These are phyloP conservation scores for Mycosphaerelloides madeirae DNA, from an alignment of 2,329 filamentous ascomycete genomes.

Conservation along the genomic window DNA sequence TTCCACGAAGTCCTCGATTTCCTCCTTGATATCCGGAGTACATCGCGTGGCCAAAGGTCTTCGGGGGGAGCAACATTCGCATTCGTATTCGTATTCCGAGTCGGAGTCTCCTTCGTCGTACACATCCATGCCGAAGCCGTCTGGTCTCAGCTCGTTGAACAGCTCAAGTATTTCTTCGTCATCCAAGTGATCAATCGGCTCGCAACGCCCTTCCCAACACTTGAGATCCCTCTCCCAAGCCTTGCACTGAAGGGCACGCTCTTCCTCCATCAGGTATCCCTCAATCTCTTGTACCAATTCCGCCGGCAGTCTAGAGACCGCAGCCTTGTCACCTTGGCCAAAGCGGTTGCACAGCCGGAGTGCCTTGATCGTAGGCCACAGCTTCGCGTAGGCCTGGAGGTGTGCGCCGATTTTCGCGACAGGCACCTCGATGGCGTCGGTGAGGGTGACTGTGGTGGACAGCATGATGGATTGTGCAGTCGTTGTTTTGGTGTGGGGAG, in stretches of 20 bases:
- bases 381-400: conserved; percentile 10
- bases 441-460: neutral
- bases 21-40: no score
- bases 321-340: conserved; percentile 7
- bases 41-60: no score
- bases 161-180: neutral
- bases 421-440: conserved; percentile 10
- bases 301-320: conserved; percentile 9
- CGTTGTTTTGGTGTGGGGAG: neutral
- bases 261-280: conserved; percentile 1
- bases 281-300: conserved; percentile 12
- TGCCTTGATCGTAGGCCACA: conserved; percentile 1
- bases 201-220: conserved; percentile 1
- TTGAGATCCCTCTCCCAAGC: neutral
- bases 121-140: conserved; percentile 1
- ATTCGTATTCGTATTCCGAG: neutral
- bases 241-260: neutral
- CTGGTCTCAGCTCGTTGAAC: neutral
- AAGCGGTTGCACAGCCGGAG: conserved; percentile 15
- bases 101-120: neutral
- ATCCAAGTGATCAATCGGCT: conserved; percentile 3
- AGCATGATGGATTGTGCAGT: neutral
- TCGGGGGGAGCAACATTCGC: neutral
- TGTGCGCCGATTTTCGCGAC: conserved; percentile 8
- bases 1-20: no score